A percentile compares a stretch with the other conserved stretches of the same genome.
Evolutionary conservation across 148 eudicot genomes (phyloP).

Genomic region (Polygonum aviculare): DNA sequence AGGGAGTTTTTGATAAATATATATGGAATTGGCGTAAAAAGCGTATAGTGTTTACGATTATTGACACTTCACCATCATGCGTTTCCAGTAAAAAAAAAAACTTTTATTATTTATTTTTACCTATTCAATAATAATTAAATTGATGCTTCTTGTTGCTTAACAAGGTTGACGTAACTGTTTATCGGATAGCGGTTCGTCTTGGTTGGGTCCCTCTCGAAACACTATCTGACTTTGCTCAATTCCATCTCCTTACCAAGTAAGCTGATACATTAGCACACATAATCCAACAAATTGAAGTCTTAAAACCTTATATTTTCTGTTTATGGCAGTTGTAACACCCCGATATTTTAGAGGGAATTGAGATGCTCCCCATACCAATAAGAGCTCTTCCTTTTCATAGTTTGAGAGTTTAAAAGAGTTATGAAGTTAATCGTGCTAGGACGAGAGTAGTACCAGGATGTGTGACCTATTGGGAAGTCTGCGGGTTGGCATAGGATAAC

Average conservation of each 20-base stretch:
- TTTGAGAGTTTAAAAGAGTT: no score
- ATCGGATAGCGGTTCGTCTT: constrained; percentile 6
- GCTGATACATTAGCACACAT: neutral
- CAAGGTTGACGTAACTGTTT: constrained; percentile 4
- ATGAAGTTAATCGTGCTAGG: no score
- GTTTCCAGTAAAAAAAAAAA: constrained; percentile 31
- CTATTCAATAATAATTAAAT: neutral
- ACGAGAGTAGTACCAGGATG: no score
- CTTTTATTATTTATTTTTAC: no score
- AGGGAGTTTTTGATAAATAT: constrained; percentile 30
- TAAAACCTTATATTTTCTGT: neutral
- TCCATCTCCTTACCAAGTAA: neutral
- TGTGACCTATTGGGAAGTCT: no score
- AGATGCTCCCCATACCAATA: no score
- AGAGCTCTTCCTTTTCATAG: no score
- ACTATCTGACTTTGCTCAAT: neutral
- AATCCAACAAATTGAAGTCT: neutral
- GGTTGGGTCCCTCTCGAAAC: constrained; percentile 5
- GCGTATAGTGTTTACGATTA: constrained; percentile 35
- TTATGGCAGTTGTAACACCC: neutral
- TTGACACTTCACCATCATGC: constrained; percentile 37
- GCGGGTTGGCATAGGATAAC: no score
- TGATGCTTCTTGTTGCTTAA: neutral
- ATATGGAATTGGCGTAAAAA: constrained; percentile 33
- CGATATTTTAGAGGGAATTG: no score